These are phyloP conservation scores for Yamadazyma sp. DNA, from an alignment of 805 yeast genomes.

Conservation along the genomic window DNA sequence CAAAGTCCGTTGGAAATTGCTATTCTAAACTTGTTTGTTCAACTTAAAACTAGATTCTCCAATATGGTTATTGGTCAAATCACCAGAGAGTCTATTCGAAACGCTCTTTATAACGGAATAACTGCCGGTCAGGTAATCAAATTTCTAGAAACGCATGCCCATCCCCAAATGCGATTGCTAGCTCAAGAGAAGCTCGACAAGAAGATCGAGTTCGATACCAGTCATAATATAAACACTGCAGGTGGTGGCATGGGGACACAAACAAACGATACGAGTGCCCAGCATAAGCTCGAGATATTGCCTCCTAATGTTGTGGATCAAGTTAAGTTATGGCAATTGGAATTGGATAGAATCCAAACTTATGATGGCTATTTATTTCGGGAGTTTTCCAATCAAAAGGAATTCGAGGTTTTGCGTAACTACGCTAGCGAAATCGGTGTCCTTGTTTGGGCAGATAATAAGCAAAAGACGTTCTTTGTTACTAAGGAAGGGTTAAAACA, in stretches of 20 bases:
- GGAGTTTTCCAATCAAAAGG: constrained; percentile 76
- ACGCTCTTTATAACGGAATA: constrained; percentile 83
- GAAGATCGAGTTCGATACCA: constrained; percentile 61
- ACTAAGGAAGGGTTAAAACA: constrained; percentile 84
- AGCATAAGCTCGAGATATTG: constrained; percentile 58
- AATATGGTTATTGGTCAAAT: constrained; percentile 93
- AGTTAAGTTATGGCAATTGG: constrained; percentile 93
- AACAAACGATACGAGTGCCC: constrained; percentile 29
- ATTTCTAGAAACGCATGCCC: constrained; percentile 89
- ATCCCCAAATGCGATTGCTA: constrained; percentile 78
- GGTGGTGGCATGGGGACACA: constrained; percentile 20
- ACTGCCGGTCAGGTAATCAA: constrained; percentile 93
- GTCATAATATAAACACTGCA: constrained; percentile 47
- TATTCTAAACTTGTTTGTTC: constrained; percentile 83
- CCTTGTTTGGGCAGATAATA: constrained; percentile 78
- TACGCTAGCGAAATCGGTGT: constrained; percentile 94
- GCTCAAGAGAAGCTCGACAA: constrained; percentile 71
- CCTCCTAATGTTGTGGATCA: constrained; percentile 99
- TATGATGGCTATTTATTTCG: constrained; percentile 85
- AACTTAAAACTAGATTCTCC: constrained; percentile 77
- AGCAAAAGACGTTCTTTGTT: constrained; percentile 74
- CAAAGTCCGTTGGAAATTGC: constrained; percentile 95
- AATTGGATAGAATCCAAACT: constrained; percentile 85
- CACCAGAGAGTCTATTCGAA: constrained; percentile 86
- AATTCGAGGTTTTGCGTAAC: constrained; percentile 65